Base-by-base conservation (phyloP, 2,329 filamentous ascomycete species). In the Emmonsiellopsis sp. region DNA sequence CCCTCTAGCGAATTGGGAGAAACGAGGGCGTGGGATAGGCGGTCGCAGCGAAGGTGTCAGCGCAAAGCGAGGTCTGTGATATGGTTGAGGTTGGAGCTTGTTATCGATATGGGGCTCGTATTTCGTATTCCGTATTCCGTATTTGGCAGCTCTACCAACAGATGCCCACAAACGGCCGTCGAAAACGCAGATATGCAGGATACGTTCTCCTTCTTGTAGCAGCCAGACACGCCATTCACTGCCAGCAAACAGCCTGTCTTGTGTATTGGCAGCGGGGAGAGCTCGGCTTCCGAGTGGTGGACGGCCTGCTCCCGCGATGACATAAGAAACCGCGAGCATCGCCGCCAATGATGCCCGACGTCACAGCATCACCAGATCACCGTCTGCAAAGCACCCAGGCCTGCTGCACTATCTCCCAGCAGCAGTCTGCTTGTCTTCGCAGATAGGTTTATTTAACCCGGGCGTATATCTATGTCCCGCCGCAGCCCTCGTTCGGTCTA, bases 51-150 rank as follows among this genome's bases (percentile, higher is more conserved):
- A 27, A 27, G 21, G 21, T 27, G 21, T 27, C 21, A 27, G 21
- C 21, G 3, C n/a, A 46, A 13, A 21, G 21, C 6, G 49, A 40
- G 21, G 36, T 17, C 33, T 21, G 44, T 42, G n/a, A 14, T 44
- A 37, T 33, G 27, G 32, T 44, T 17, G 36, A n/a, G 31, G 36
- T 3, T 39, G 47, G 42, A 39, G 17, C 32, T 33, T 37, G 48
- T 42, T 45, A 14, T 13, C 14, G 27, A 42, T 43, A 32, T 49
- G 42, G 50, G 42, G 33, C 14, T 53, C 46, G 52, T 42, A 52
- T 55, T 55, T 61, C 57, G 58, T 58, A 61, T 55, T 44, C 53
- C 55, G 54, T 55, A 57, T 53, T 27, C 42, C 42, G 57, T 50
- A 50, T 52, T 49, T 37, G n/a, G 33, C 17, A 39, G 6, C 14